These are phyloP conservation scores for Globisporangium solare DNA, from an alignment of 352 stramenopile species.

Conservation along the genomic window DNA sequence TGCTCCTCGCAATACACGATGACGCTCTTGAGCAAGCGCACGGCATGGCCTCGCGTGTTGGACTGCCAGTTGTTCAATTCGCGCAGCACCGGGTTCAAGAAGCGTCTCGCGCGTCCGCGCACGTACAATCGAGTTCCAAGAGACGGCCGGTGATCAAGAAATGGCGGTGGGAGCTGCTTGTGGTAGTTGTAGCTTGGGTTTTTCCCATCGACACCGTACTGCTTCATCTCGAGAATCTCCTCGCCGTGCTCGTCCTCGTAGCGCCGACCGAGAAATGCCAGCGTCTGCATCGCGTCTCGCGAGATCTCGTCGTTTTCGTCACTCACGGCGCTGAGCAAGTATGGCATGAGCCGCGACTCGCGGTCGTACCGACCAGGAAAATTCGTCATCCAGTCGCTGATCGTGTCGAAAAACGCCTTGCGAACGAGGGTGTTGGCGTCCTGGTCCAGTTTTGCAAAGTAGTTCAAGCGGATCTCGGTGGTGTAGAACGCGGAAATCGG, in stretches of 20 bases:
- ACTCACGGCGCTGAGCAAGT: constrained; percentile 88
- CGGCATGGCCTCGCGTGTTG: constrained; percentile 74
- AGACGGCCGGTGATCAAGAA: constrained; percentile 63
- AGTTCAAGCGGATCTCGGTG: constrained; percentile 88
- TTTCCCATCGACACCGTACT: constrained; percentile 93
- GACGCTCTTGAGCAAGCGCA: constrained; percentile 86
- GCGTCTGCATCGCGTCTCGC: constrained; percentile 55
- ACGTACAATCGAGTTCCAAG: constrained; percentile 91
- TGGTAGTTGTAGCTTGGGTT: constrained; percentile 84
- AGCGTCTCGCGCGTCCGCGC: constrained; percentile 82
- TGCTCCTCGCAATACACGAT: constrained; percentile 93
- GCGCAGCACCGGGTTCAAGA: constrained; percentile 84
- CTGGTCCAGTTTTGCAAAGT: constrained; percentile 89
- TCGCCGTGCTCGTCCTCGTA: constrained; percentile 69
- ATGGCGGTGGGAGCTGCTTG: constrained; percentile 74
- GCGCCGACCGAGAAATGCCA: constrained; percentile 54
- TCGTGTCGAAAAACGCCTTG: constrained; percentile 78
- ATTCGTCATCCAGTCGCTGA: constrained; percentile 87
- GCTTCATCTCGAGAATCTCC: constrained; percentile 91
- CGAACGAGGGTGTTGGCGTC: constrained; percentile 84
- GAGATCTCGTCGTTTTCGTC: constrained; percentile 57
- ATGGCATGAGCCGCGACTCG: constrained; percentile 91
- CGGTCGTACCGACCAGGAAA: constrained; percentile 94
- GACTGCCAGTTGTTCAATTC: constrained; percentile 92
- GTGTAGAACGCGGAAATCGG: constrained; percentile 93